Base-by-base conservation (phyloP, 169 alveolate species). In the Plasmodium vivax region DNA sequence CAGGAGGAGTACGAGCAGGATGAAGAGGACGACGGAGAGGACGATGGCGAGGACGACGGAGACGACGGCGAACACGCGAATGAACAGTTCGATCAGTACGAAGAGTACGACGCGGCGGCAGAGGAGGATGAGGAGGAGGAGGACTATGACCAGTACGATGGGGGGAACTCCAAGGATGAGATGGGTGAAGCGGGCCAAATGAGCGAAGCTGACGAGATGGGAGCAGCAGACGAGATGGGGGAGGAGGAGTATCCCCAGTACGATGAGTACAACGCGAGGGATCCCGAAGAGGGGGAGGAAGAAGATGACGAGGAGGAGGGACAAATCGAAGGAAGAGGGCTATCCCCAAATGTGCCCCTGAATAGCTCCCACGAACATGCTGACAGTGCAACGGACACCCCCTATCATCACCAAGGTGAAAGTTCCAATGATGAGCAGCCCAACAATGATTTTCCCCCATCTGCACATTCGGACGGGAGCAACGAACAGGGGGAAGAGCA, bases 21-120 rank as follows among this genome's bases (percentile, higher is more conserved):
- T 58, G 82, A 83, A 9, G 80, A 83, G 19, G 80, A n/a, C 23
- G 80, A 47, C 2, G 79, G 47, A 1, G 79, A 54, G 43, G 92
- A 32, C 1, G 91, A 14, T 7, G 79, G 51, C 1, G 93, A 84
- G 2, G 84, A n/a, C 16, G 47, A 38, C 7, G 38, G 73, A 0
- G 84, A 27, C 23, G 30, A 71, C 23, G 75, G 19, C 8, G 45
- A 74, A 9, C 38, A 74, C 16, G 73, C 38, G 4, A 23, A 71
- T 72, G 84, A 85, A 6, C 43, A 68, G 0, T 19, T 27, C 38
- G 41, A 19, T 16, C 43, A 19, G 8, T 19, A 68, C 23, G 77
- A 68, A 68, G 41, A 51, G 6, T 51, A 51, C 62, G 23, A 51
- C 23, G 62, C 56, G 56, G 56, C 56, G n/a, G 56, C 56, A 45